Base-by-base conservation (phyloP, 768 basidiomycete species). In the Suillus sp. region DNA sequence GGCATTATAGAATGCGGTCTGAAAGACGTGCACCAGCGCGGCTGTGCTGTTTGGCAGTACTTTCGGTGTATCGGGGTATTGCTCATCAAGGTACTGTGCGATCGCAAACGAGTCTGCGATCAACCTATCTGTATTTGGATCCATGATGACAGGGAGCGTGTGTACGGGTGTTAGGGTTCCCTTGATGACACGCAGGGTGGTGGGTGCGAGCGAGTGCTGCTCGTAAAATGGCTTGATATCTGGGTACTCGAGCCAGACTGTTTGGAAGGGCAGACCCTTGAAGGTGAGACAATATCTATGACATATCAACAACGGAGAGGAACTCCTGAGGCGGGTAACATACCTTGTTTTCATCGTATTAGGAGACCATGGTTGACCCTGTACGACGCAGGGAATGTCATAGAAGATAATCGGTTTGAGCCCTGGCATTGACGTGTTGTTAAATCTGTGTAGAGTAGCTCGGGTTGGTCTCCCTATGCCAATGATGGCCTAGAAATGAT, bases 171-270 rank as follows among this genome's bases (percentile, higher is more conserved):
- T 1, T 69, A 74, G 13, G 55, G 58, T 1, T 78, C 78, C 54
- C 22, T 55, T 37, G n/a, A 37, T 9, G 22, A 4, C 20, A 14
- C n/a, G 9, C 22, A 16, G 64, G 9, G 69, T 22, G 61, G 9
- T 63, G 58, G 5, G 59, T 8, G 22, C 50, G 37, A 53, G 60
- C 80, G 61, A 60, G 78, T 71, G 61, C 75, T 74, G 68, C 71
- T 71, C 54, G 63, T 53, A 74, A 54, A 71, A 66, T 0, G 55
- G 35, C 59, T 71, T 78, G 59, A 88, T 81, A 59, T 86, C 82
- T 4, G 81, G 81, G 64, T 78, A 82, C 63, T 86, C 84, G 59
- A 86, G 69, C 80, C 81, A 84, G 53, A 79, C 76, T 5, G 84
- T 85, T 66, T 74, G 78, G 71, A 81, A 81, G 1, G 79, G 69